These are phyloP conservation scores for Cryptosporidium baileyi DNA, from an alignment of 169 alveolate genomes.

Conservation along the genomic window DNA sequence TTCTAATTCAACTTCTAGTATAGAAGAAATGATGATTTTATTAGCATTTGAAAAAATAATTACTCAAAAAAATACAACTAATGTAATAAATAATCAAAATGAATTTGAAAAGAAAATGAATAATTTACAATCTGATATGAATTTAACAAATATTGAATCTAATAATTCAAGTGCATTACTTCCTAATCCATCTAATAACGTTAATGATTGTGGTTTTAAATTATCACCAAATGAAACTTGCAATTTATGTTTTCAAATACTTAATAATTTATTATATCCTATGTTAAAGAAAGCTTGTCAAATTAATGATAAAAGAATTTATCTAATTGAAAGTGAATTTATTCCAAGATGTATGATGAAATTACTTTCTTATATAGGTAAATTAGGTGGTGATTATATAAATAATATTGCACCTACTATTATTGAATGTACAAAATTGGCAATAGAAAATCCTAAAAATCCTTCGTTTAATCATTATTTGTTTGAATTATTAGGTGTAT, in stretches of 20 bases:
- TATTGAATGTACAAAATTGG: conserved; percentile 41
- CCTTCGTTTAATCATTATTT: conserved; percentile 83
- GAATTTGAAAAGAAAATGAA: too few relatives aligned
- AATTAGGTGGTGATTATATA: neutral
- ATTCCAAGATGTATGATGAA: conserved; percentile 59
- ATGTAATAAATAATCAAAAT: neutral
- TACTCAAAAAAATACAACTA: conserved; percentile 2
- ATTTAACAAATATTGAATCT: neutral
- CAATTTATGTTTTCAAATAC: conserved; percentile 32
- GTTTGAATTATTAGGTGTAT: conserved; percentile 77
- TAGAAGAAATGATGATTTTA: conserved; percentile 57
- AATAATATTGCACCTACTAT: conserved; percentile 12
- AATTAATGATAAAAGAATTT: neutral
- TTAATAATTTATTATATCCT: conserved; percentile 27
- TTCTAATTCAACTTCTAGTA: conserved; percentile 15
- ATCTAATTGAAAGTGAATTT: conserved; percentile 46
- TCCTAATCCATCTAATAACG: neutral
- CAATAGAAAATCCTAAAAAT: conserved; percentile 81
- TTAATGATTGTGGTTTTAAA: neutral
- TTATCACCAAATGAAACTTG: neutral
- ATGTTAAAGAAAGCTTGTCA: conserved; percentile 18
- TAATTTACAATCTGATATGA: neutral
- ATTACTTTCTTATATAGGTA: conserved; percentile 7
- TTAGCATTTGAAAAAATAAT: conserved; percentile 50
- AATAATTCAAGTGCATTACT: neutral